Base-by-base conservation (phyloP, 306 rosid genomes). In the Cyclanthera cordifolia region DNA sequence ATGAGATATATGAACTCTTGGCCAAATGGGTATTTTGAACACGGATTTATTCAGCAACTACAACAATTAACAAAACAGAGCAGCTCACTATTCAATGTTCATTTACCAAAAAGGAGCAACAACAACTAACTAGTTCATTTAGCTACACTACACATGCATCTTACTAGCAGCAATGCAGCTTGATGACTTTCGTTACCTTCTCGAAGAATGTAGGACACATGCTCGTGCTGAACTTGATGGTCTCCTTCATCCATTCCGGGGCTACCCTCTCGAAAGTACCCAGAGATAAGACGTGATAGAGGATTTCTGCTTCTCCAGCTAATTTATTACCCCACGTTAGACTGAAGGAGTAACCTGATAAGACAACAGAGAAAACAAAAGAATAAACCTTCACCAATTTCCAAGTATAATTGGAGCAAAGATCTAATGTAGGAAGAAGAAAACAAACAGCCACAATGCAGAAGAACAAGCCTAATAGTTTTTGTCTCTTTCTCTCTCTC, bases 221-320 rank as follows among this genome's bases (percentile, higher is more conserved):
- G 70, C 77, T 84, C 59, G 85, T 79, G 76, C 94, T 93, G 86
- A 93, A 90, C 80, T 83, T 79, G 73, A 90, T 85, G 68, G 75
- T 88, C 43, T 85, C 96, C 77, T 82, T 83, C 96, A 90, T 90
- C 99, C 99, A 93, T 73, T 83, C 94, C 53, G 96, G 99, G 4
- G 91, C 99, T 53, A 82, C 86, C 76, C 88, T 86, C 82, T 87
- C 99, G 49, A 93, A 84, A 28, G 90, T 79, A 63, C 96, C 99
- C 53, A 90, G 77, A 20, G 99, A 86, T 66, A 69, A 9, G 53
- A 74, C 83, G 27, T 76, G 83, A 73, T 93, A 93, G 11, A 80
- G 67, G 67, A 93, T 79, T 63, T 86, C 94, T 69, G 76, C 83
- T 72, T 86, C 91, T 69, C 70, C 87, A 15, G 77, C 65, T 53